Conservation (phyloP, 2,329 filamentous ascomycete genomes). For the Amauroascus verrucosus region DNA sequence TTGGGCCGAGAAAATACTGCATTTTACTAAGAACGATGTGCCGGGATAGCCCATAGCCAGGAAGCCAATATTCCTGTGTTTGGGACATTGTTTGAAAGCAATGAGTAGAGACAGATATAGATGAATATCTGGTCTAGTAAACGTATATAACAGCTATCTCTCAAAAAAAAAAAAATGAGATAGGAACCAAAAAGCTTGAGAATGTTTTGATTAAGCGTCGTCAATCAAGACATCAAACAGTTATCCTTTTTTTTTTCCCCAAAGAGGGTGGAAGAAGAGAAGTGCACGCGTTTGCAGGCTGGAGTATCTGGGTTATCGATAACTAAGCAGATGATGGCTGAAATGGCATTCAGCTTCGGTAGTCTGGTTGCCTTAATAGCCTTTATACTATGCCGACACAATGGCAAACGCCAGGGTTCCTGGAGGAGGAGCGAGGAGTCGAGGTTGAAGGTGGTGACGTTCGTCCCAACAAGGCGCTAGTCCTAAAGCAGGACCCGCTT, state of each 20-base stretch:
- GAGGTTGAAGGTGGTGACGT: constrained; percentile 5
- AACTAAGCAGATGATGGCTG: background rate
- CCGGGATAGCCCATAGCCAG: constrained; percentile 40
- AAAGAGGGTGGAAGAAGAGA: background rate
- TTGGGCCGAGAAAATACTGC: constrained; percentile 40
- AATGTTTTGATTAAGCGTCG: constrained; percentile 10
- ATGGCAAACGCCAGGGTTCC: background rate
- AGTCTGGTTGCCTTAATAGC: background rate
- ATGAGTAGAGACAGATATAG: constrained; percentile 6
- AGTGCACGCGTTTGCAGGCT: too few species aligned
- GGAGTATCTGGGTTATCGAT: background rate
- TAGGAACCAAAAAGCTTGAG: background rate
- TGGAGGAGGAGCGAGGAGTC: background rate
- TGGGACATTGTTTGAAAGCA: constrained; percentile 27
- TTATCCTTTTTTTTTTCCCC: background rate
- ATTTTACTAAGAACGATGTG: constrained; percentile 41
- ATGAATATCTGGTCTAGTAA: constrained; percentile 6
- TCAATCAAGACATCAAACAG: constrained; percentile 10
- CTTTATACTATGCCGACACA: background rate
- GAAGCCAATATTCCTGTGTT: constrained; percentile 40
- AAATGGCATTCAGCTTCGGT: background rate
- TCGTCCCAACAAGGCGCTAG: background rate
- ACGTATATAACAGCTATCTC: constrained; percentile 11
- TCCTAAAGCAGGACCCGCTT: background rate
- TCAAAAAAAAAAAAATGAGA: background rate